A percentile compares a stretch with the other conserved stretches of the same genome.
phyloP scores from a whole-genome alignment of 2,329 filamentous ascomycete genomes.

The Alternaria dauci region DNA sequence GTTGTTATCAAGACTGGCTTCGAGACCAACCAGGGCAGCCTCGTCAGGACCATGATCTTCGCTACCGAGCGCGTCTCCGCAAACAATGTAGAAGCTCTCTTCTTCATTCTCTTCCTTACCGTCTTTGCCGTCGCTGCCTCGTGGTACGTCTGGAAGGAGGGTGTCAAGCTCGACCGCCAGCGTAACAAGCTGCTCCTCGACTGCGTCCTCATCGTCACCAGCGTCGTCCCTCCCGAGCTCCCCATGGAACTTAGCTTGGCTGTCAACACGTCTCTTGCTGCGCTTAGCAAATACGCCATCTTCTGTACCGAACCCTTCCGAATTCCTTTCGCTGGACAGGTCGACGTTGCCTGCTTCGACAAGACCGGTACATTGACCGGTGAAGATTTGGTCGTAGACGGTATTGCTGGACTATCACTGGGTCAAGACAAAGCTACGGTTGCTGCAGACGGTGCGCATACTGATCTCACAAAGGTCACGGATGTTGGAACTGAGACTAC shows the following conservation, averaged over 20 bases:
- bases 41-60: slow-evolving; percentile 99
- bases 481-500: slow-evolving; percentile 82
- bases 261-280: slow-evolving; percentile 96
- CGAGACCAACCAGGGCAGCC: slow-evolving; percentile 95
- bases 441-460: slow-evolving; percentile 84
- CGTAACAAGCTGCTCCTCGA: slow-evolving; percentile 96
- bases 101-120: slow-evolving; percentile 96
- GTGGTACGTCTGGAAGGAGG: slow-evolving; percentile 99
- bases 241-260: slow-evolving; percentile 98
- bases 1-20: slow-evolving; percentile 97
- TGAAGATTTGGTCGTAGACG: slow-evolving; percentile 95
- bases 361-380: slow-evolving; percentile 98
- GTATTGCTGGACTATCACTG: slow-evolving; percentile 87
- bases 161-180: slow-evolving; percentile 92
- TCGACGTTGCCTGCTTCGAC: slow-evolving; percentile 97
- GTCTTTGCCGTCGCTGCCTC: slow-evolving; percentile 97
- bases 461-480: slow-evolving; percentile 74
- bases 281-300: slow-evolving; percentile 92
- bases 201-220: slow-evolving; percentile 96
- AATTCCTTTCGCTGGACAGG: slow-evolving; percentile 93
- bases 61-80: slow-evolving; percentile 99
- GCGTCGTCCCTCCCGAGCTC: slow-evolving; percentile 96
- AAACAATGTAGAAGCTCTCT: slow-evolving; percentile 93
- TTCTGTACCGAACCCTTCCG: slow-evolving; percentile 99
- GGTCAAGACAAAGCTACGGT: slow-evolving; percentile 71